These are phyloP conservation scores for Candida multigemmis DNA, from an alignment of 805 yeast genomes.

Conservation along the genomic window DNA sequence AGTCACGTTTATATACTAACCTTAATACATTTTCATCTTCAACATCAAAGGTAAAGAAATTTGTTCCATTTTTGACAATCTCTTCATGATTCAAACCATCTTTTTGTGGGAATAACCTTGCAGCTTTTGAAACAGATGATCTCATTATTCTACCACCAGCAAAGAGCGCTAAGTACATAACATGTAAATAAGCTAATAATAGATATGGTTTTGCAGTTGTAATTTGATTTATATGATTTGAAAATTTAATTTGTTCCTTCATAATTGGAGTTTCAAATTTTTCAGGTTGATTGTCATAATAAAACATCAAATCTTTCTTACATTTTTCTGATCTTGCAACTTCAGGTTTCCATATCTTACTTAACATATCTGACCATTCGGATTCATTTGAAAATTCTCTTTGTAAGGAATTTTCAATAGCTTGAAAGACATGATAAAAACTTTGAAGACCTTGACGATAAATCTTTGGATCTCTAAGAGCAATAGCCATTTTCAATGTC, in stretches of 20 bases:
- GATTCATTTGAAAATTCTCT: constrained; percentile 29
- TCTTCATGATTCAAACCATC: constrained; percentile 60
- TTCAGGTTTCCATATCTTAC: constrained; percentile 60
- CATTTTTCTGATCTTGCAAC: constrained; percentile 53
- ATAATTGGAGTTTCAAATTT: constrained; percentile 53
- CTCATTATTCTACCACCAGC: constrained; percentile 78
- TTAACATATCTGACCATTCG: constrained; percentile 39
- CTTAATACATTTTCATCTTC: constrained; percentile 61
- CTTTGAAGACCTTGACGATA: constrained; percentile 76
- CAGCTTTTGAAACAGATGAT: constrained; percentile 54
- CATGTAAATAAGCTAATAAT: constrained; percentile 75
- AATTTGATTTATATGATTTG: constrained; percentile 46
- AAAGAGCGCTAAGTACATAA: constrained; percentile 74
- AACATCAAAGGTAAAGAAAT: constrained; percentile 62
- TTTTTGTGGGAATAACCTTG: constrained; percentile 69
- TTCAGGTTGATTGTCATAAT: constrained; percentile 45
- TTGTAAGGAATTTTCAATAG: constrained; percentile 48
- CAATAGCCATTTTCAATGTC: constrained; percentile 63
- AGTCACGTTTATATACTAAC: constrained; percentile 60
- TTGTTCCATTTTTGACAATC: constrained; percentile 52
- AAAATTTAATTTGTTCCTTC: constrained; percentile 53
- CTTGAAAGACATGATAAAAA: constrained; percentile 58
- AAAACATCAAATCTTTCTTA: constrained; percentile 56
- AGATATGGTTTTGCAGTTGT: constrained; percentile 59
- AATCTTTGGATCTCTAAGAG: constrained; percentile 64